These are phyloP conservation scores for Polygonum maritimum DNA, from an alignment of 148 eudicot genomes.

Conservation along the genomic window DNA sequence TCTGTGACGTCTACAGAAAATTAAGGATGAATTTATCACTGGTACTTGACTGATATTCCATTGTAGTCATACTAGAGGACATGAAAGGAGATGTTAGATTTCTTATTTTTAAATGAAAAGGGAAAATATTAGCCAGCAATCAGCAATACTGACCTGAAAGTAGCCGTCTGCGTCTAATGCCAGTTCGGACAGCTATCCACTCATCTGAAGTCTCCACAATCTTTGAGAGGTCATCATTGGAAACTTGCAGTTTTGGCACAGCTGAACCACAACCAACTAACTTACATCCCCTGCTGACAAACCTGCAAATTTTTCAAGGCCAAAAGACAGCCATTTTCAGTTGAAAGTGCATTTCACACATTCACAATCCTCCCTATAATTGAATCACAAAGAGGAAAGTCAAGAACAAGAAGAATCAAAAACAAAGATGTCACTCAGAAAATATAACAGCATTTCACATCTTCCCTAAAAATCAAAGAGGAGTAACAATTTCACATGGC, in stretches of 20 bases:
- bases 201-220: constrained; percentile 85
- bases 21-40: not conserved
- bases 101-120: too few relatives aligned
- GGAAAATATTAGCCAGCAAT: too few relatives aligned
- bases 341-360: too few relatives aligned
- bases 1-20: not conserved
- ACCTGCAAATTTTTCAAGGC: not conserved
- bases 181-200: constrained; percentile 39
- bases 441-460: too few relatives aligned
- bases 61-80: not conserved
- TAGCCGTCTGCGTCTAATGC: too few relatives aligned
- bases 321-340: not conserved
- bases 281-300: constrained; percentile 62
- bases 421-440: too few relatives aligned
- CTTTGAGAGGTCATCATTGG: constrained; percentile 74
- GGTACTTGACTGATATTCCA: not conserved
- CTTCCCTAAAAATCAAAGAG: too few relatives aligned
- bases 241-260: constrained; percentile 44
- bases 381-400: too few relatives aligned
- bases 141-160: too few relatives aligned
- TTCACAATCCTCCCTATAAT: too few relatives aligned
- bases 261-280: constrained; percentile 94
- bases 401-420: too few relatives aligned
- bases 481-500: too few relatives aligned
- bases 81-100: constrained; percentile 9